Evolutionary conservation across 768 basidiomycete species (phyloP).

Genomic region (Clavulina sp.): DNA sequence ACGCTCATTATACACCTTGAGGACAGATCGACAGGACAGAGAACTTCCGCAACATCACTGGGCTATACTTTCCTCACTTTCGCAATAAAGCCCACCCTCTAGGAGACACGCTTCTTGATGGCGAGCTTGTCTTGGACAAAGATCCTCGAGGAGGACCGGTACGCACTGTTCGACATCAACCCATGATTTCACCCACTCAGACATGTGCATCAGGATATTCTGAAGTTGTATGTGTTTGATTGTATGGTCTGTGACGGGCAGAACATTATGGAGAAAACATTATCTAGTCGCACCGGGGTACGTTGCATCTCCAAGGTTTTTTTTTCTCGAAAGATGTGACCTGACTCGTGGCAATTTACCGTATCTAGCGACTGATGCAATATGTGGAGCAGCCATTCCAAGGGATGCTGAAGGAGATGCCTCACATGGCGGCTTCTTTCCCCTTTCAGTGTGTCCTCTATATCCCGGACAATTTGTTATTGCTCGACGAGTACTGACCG

Average conservation of each 20-base stretch:
- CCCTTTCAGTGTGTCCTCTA: slow-evolving; percentile 83
- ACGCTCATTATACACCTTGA: not conserved
- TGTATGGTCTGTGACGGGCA: slow-evolving; percentile 73
- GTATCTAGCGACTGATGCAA: slow-evolving; percentile 46
- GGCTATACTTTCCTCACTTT: slow-evolving; percentile 81
- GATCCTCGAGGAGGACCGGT: slow-evolving; percentile 61
- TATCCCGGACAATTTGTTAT: not conserved
- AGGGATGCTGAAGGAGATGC: slow-evolving; percentile 49
- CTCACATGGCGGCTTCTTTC: slow-evolving; percentile 39
- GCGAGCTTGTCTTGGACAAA: slow-evolving; percentile 82
- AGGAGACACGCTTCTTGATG: slow-evolving; percentile 72
- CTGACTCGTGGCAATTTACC: too few relatives aligned
- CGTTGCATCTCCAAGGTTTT: too few relatives aligned
- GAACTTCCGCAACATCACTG: slow-evolving; percentile 51
- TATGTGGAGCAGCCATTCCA: slow-evolving; percentile 74
- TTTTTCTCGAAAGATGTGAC: too few relatives aligned
- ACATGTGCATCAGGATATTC: slow-evolving; percentile 38
- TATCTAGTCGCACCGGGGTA: slow-evolving; percentile 85
- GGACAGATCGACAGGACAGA: slow-evolving; percentile 92
- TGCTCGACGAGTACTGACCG: not conserved
- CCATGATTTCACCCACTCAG: not conserved
- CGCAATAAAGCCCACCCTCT: slow-evolving; percentile 51
- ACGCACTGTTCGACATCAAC: not conserved
- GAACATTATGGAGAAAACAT: slow-evolving; percentile 68
- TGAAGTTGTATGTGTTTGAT: slow-evolving; percentile 81